Base-by-base conservation (phyloP, 2,329 filamentous ascomycete species). In the Claviceps purpurea region DNA sequence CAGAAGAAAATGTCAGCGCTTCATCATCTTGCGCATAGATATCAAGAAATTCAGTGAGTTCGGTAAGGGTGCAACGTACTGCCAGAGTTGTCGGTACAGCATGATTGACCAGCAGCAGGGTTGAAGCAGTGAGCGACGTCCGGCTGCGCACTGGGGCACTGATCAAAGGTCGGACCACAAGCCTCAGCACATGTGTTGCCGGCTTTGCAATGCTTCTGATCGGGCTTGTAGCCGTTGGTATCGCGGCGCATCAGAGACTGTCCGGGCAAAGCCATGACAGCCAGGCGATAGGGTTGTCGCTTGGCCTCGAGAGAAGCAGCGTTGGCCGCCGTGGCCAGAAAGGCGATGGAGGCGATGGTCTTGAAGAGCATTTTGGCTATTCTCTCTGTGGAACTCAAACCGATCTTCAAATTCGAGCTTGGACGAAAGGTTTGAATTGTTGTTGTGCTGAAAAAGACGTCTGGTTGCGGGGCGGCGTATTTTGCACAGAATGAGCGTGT, bases 51-150 rank as follows among this genome's bases (percentile, higher is more conserved):
- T 26, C 2, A 26, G 26, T 26, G 26, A 26, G 7, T 26, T 26
- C 26, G 26, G 26, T 8, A 26, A 2, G 8, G 26, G 7, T 8
- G 26, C 7, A 7, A 73, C 74, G 61, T 69, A 81, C 77, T 77
- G 68, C 81, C 80, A 56, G 69, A 71, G 58, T 69, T 69, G 59
- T 77, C 73, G 43, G 72, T 69, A 63, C 80, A 84, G 73, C 80
- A 84, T 42, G 65, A 68, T 68, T 82, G 74, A 54, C 71, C 69
- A 34, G 65, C 67, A 16, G 58, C 56, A 13, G 73, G 69, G 65
- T 82, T 74, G 67, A 70, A 83, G 69, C 81, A 84, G 70, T 82
- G 78, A 48, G 75, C 69, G 52, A 71, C 58, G 41, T 65, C 65
- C 56, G 48, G 40, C 18, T 78, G 75, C 49, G 61, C 64, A 24